phyloP scores from a whole-genome alignment of 768 basidiomycete genomes.

The Trametes sanguinea region DNA sequence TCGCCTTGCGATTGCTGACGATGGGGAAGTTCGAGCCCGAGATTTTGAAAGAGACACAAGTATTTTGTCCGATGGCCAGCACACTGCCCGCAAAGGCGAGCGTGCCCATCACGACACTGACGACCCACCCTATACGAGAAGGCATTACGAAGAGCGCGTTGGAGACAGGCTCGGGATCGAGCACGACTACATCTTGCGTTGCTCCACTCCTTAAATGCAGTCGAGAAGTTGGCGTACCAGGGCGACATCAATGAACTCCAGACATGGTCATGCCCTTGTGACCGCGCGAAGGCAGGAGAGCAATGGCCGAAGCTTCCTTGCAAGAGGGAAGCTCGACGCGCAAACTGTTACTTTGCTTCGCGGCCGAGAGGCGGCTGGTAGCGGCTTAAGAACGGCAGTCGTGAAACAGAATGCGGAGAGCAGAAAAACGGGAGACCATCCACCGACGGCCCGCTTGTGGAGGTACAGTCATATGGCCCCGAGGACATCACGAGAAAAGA shows the following conservation, averaged over 20 bases:
- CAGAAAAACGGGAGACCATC: background rate
- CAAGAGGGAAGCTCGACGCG: background rate
- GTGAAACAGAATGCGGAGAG: background rate
- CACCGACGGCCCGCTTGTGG: background rate
- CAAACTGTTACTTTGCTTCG: background rate
- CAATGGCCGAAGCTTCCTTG: background rate
- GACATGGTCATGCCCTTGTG: background rate
- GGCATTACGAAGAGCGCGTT: background rate
- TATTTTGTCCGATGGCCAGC: constrained; percentile 50
- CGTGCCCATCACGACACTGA: constrained; percentile 16
- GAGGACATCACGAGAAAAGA: background rate
- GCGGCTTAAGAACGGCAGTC: background rate
- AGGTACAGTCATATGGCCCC: background rate
- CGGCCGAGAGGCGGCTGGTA: background rate
- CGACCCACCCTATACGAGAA: background rate
- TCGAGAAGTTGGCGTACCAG: no score
- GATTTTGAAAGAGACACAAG: constrained; percentile 48
- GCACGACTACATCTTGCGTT: background rate
- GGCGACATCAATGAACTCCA: background rate
- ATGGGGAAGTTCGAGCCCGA: constrained; percentile 41
- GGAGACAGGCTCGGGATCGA: background rate
- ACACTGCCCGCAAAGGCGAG: constrained; percentile 27
- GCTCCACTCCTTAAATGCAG: background rate
- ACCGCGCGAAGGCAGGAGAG: background rate
- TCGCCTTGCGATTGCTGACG: constrained; percentile 46